These are phyloP conservation scores for Brasenia schreberi DNA, from an alignment of 164 flowering plant species.

Conservation along the genomic window DNA sequence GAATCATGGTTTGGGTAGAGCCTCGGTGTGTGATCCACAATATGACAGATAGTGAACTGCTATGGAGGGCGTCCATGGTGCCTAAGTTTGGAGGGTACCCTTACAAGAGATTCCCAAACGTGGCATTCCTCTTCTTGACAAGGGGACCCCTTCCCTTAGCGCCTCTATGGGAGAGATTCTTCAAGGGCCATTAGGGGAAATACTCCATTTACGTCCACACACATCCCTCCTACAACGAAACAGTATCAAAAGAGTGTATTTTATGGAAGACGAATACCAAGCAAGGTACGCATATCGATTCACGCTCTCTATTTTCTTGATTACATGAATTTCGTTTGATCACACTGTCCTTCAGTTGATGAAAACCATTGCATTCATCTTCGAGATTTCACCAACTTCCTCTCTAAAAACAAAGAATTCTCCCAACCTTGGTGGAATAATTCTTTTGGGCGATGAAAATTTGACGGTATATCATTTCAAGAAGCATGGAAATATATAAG, in stretches of 20 bases:
- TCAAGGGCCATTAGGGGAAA: conserved; percentile 34
- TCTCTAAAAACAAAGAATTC: no score
- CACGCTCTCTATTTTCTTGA: no score
- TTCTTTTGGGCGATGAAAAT: no score
- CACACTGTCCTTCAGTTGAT: no score
- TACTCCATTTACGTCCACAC: conserved; percentile 54
- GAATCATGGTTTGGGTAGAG: conserved; percentile 17
- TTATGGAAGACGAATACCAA: conserved; percentile 39
- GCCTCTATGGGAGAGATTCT: conserved; percentile 56
- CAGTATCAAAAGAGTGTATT: conserved; percentile 25
- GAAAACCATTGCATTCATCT: no score
- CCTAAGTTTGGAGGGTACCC: conserved; percentile 19
- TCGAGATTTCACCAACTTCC: no score
- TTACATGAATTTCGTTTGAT: no score
- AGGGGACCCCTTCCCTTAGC: conserved; percentile 31
- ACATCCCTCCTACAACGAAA: conserved; percentile 28
- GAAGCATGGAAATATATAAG: no score
- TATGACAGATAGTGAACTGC: conserved; percentile 38
- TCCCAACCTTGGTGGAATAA: no score
- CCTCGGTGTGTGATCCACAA: conserved; percentile 21
- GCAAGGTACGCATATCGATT: conserved; percentile 22
- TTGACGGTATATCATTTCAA: no score
- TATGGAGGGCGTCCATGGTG: conserved; percentile 48
- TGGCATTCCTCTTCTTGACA: conserved; percentile 52
- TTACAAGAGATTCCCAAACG: conserved; percentile 23